These are phyloP conservation scores for Debaryomyces subglobosus DNA, from an alignment of 1,139 yeast genomes.

Conservation along the genomic window DNA sequence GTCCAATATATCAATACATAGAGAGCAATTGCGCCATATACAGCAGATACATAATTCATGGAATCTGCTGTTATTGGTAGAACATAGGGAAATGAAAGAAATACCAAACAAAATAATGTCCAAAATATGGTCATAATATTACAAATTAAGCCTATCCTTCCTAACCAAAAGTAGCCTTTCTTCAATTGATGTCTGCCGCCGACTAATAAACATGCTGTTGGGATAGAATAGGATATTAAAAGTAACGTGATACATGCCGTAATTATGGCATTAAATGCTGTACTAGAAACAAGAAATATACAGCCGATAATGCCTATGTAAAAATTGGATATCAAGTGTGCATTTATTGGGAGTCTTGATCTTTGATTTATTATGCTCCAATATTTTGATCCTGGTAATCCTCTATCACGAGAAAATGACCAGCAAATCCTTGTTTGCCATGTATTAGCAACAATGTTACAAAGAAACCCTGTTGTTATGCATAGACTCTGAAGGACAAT, in stretches of 20 bases:
- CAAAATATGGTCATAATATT: slow-evolving; percentile 25
- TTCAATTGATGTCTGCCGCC: slow-evolving; percentile 39
- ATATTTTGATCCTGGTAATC: slow-evolving; percentile 41
- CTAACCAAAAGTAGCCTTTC: slow-evolving; percentile 56
- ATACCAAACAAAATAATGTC: slow-evolving; percentile 45
- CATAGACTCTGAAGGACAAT: slow-evolving; percentile 59
- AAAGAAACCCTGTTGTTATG: slow-evolving; percentile 66
- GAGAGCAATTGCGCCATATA: slow-evolving; percentile 34
- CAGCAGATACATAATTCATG: slow-evolving; percentile 51
- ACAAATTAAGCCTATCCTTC: slow-evolving; percentile 26
- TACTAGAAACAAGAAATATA: slow-evolving; percentile 45
- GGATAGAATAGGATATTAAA: slow-evolving; percentile 38
- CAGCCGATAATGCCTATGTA: slow-evolving; percentile 43
- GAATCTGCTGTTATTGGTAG: slow-evolving; percentile 48
- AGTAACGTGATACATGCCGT: slow-evolving; percentile 41
- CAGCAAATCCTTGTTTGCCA: slow-evolving; percentile 78
- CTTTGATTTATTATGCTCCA: slow-evolving; percentile 34
- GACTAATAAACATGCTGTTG: slow-evolving; percentile 32
- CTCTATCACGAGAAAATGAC: slow-evolving; percentile 74
- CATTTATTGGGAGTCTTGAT: slow-evolving; percentile 39
- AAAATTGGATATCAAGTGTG: slow-evolving; percentile 38
- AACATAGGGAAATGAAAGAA: slow-evolving; percentile 48
- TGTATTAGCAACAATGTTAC: slow-evolving; percentile 72
- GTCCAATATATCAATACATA: slow-evolving; percentile 42
- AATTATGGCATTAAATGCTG: slow-evolving; percentile 46